A percentile compares a stretch with the other conserved stretches of the same genome.
These are phyloP conservation scores for Lichtheimia corymbifera DNA, from an alignment of 371 early-diverging fungal genomes.

Conservation along the genomic window DNA sequence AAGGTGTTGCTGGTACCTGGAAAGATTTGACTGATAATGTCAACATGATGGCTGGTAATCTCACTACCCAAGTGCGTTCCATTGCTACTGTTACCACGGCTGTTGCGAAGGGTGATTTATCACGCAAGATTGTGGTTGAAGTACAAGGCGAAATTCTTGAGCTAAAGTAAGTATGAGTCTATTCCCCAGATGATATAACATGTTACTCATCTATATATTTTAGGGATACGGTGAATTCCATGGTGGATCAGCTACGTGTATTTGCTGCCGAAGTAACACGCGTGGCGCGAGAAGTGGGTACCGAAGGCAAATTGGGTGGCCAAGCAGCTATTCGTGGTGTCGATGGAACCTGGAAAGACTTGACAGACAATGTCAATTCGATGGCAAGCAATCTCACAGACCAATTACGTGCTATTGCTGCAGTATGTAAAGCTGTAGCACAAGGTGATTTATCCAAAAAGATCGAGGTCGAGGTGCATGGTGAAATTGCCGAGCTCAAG, in stretches of 20 bases:
- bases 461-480: conserved; percentile 30
- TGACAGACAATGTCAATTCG: conserved; percentile 64
- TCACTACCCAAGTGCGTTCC: conserved; percentile 55
- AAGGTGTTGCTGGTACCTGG: conserved; percentile 44
- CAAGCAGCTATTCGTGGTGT: conserved; percentile 60
- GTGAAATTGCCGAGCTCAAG: conserved; percentile 43
- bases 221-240: conserved; percentile 13
- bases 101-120: conserved; percentile 48
- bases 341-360: conserved; percentile 72
- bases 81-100: conserved; percentile 45
- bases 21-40: conserved; percentile 43
- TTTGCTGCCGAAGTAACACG: conserved; percentile 57
- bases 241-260: conserved; percentile 32
- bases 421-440: conserved; percentile 58
- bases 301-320: conserved; percentile 60
- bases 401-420: conserved; percentile 55
- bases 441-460: conserved; percentile 48
- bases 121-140: conserved; percentile 38
- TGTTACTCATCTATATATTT: conserved; percentile 31
- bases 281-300: conserved; percentile 62
- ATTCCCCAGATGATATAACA: background rate
- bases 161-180: conserved; percentile 28
- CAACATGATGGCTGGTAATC: conserved; percentile 39
- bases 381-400: conserved; percentile 59
- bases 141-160: conserved; percentile 56